These are phyloP conservation scores for Rhodomyrtus psidioides DNA, from an alignment of 441 rosid genomes.

Conservation along the genomic window DNA sequence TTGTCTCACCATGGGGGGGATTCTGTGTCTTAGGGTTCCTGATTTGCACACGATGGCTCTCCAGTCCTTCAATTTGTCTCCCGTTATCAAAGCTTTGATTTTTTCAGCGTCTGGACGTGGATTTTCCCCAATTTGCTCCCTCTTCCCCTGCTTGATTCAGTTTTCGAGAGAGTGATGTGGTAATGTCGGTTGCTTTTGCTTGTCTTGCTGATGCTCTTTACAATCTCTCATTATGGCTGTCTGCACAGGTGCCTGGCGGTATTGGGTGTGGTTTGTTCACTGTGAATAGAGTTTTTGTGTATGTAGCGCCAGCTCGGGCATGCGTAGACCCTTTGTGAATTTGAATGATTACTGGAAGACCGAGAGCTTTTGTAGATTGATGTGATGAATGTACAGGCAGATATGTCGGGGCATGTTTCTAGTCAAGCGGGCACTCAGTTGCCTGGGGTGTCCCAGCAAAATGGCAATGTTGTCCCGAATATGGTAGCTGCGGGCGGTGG, in stretches of 20 bases:
- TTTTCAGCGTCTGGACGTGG: background rate
- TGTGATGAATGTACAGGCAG: conserved; percentile 63
- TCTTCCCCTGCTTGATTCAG: background rate
- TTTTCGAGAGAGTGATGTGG: background rate
- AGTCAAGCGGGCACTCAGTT: conserved; percentile 47
- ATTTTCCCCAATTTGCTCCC: too few relatives aligned
- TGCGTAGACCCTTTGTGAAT: background rate
- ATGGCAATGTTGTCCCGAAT: conserved; percentile 58
- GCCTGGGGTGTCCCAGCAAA: conserved; percentile 42
- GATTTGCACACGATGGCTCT: background rate
- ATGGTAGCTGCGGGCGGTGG: conserved; percentile 26
- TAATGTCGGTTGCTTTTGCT: background rate
- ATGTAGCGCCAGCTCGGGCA: background rate
- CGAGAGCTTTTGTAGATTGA: background rate
- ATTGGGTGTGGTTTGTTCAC: background rate
- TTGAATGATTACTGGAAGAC: background rate
- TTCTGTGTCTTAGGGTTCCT: background rate
- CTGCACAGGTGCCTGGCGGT: background rate
- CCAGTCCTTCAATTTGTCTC: background rate
- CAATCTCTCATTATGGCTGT: background rate
- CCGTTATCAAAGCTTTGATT: background rate
- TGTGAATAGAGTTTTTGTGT: background rate
- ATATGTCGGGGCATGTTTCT: conserved; percentile 79
- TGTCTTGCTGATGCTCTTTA: background rate
- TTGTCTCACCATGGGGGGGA: background rate